These are phyloP conservation scores for Talaromyces sp. DNA, from an alignment of 2,329 filamentous ascomycete species.

Conservation along the genomic window DNA sequence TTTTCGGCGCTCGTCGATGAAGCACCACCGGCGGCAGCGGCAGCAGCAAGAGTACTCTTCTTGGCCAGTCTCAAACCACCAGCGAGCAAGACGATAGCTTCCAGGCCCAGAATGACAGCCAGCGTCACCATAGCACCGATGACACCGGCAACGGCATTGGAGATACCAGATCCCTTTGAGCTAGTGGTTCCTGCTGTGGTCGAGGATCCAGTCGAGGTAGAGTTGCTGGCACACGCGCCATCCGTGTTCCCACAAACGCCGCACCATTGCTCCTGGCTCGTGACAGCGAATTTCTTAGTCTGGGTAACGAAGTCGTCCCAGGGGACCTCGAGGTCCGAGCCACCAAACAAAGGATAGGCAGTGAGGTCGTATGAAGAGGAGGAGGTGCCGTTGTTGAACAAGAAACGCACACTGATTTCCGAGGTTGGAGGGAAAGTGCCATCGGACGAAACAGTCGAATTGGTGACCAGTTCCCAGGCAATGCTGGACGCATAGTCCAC, in stretches of 20 bases:
- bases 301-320: slow-evolving; percentile 64
- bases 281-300: slow-evolving; percentile 64
- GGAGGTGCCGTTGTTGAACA: slow-evolving; percentile 59
- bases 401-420: slow-evolving; percentile 56
- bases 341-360: slow-evolving; percentile 59
- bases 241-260: slow-evolving; percentile 66
- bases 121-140: slow-evolving; percentile 69
- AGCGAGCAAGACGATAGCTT: slow-evolving; percentile 49
- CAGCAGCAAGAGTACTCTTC: slow-evolving; percentile 34
- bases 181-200: slow-evolving; percentile 14
- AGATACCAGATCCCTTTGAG: slow-evolving; percentile 48
- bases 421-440: slow-evolving; percentile 29
- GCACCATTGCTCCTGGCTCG: slow-evolving; percentile 67
- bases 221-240: slow-evolving; percentile 55
- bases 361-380: slow-evolving; percentile 40
- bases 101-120: slow-evolving; percentile 56
- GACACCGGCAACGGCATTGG: slow-evolving; percentile 70
- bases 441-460: slow-evolving; percentile 26
- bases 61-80: slow-evolving; percentile 56
- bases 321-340: slow-evolving; percentile 49
- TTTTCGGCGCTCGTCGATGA: not conserved
- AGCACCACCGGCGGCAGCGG: not conserved
- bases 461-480: slow-evolving; percentile 66
- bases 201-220: slow-evolving; percentile 1
- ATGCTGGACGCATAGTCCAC: slow-evolving; percentile 81